Conservation (phyloP, 441 rosid species). For the Pelargonium citronellum region DNA sequence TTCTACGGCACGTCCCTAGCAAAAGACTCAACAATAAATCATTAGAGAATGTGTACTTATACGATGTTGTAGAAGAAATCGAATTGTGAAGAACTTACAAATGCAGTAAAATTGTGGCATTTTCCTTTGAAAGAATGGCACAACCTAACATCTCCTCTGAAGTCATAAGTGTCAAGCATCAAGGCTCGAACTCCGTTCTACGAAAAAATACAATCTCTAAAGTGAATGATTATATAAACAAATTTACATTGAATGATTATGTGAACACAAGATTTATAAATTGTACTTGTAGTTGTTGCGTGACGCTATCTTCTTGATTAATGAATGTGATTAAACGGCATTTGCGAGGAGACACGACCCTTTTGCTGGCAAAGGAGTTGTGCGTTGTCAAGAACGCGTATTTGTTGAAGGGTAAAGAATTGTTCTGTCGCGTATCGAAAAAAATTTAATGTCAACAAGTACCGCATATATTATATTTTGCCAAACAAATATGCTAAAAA, state of each 20-base stretch:
- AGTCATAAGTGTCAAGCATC: slow-evolving; percentile 26
- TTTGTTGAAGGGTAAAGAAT: slow-evolving; percentile 69
- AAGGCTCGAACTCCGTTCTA: slow-evolving; percentile 26
- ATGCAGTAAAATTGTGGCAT: slow-evolving; percentile 19
- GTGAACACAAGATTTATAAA: too few relatives aligned
- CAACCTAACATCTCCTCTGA: slow-evolving; percentile 20
- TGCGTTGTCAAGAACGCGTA: slow-evolving; percentile 75
- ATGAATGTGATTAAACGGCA: slow-evolving; percentile 9
- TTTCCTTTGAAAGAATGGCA: slow-evolving; percentile 22
- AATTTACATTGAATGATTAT: neutral
- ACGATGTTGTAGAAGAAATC: neutral
- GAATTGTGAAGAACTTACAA: slow-evolving; percentile 8
- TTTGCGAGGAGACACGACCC: slow-evolving; percentile 26
- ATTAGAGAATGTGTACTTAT: too few relatives aligned
- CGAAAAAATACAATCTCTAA: neutral
- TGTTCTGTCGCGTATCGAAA: slow-evolving; percentile 34
- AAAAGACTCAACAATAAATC: too few relatives aligned
- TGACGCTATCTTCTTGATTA: slow-evolving; percentile 22
- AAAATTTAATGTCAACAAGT: too few relatives aligned
- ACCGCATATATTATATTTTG: too few relatives aligned
- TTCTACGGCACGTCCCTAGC: slow-evolving; percentile 21
- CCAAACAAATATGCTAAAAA: too few relatives aligned
- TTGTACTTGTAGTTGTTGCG: slow-evolving; percentile 18
- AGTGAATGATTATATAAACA: neutral
- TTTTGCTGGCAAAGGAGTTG: slow-evolving; percentile 61